Percentiles rank a stretch among this genome's conserved stretches.
Evolutionary conservation across 441 rosid genomes (phyloP).

Genomic region (Hura crepitans): DNA sequence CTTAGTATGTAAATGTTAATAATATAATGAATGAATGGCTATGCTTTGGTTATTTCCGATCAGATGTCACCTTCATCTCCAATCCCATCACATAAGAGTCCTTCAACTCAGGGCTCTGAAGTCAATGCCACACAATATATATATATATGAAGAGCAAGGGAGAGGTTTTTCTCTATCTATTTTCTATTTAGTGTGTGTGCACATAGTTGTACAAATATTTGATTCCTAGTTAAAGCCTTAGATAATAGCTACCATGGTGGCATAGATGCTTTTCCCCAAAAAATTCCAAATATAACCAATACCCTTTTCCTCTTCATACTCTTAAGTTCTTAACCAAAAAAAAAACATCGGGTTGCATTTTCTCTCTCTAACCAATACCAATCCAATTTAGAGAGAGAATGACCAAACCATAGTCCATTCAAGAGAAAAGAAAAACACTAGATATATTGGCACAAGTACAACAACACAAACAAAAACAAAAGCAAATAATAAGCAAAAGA

Average conservation of each 20-base stretch:
- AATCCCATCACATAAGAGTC: slow-evolving; percentile 31
- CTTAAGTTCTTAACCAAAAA: too few relatives aligned
- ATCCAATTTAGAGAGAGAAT: neutral
- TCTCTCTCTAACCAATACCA: slow-evolving; percentile 10
- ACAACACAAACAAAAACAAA: slow-evolving; percentile 10
- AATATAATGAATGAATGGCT: neutral
- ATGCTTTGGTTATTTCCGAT: slow-evolving; percentile 13
- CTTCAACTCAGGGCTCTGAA: slow-evolving; percentile 36
- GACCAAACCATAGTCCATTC: slow-evolving; percentile 1
- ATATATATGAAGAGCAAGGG: neutral
- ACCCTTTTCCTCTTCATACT: slow-evolving; percentile 27
- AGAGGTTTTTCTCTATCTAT: too few relatives aligned
- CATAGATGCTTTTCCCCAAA: slow-evolving; percentile 28
- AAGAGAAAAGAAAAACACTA: slow-evolving; percentile 11
- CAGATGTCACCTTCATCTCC: slow-evolving; percentile 30
- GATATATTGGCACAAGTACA: slow-evolving; percentile 11
- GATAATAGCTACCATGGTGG: slow-evolving; percentile 21
- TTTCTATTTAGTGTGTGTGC: neutral
- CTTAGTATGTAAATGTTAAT: neutral
- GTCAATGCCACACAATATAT: slow-evolving; percentile 35
- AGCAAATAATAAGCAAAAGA: slow-evolving; percentile 19
- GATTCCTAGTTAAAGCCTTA: slow-evolving; percentile 16
- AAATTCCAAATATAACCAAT: slow-evolving; percentile 36
- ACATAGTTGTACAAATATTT: neutral
- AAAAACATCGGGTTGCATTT: slow-evolving; percentile 13